Percentiles rank a stretch among this genome's conserved stretches.
Evolutionary conservation across 2,329 filamentous ascomycete genomes (phyloP).

Genomic region (Talaromyces albobiverticillius): DNA sequence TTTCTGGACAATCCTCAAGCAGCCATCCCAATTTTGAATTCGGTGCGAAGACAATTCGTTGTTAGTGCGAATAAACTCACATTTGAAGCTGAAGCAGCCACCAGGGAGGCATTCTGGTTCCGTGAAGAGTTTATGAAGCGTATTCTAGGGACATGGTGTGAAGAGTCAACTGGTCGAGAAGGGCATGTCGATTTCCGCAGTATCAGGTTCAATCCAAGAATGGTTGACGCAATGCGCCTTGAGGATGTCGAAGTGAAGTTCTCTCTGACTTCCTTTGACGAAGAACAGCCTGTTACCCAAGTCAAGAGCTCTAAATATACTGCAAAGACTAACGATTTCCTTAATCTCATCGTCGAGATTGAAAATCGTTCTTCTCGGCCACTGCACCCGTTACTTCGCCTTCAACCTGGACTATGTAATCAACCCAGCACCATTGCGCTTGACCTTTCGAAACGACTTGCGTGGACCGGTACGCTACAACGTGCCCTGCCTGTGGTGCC

Average conservation of each 20-base stretch:
- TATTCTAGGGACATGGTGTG: constrained; percentile 70
- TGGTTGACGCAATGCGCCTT: constrained; percentile 79
- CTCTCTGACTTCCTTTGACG: constrained; percentile 26
- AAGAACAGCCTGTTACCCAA: constrained; percentile 29
- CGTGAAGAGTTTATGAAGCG: constrained; percentile 73
- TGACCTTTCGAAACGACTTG: constrained; percentile 77
- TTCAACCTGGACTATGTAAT: constrained; percentile 74
- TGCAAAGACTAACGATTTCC: constrained; percentile 60
- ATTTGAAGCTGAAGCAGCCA: constrained; percentile 73
- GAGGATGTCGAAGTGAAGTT: constrained; percentile 71
- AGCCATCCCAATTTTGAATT: constrained; percentile 75
- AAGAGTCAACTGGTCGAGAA: constrained; percentile 54
- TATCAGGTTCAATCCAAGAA: constrained; percentile 69
- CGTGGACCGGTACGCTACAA: constrained; percentile 83
- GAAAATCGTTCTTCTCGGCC: constrained; percentile 67
- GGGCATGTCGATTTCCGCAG: constrained; percentile 75
- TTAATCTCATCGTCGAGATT: constrained; percentile 68
- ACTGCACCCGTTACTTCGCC: constrained; percentile 68
- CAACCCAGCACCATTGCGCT: constrained; percentile 70
- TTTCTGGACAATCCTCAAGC: constrained; percentile 74
- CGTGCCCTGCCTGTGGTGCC: constrained; percentile 64
- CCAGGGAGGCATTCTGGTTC: constrained; percentile 87
- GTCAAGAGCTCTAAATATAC: constrained; percentile 47
- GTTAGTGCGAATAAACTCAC: constrained; percentile 77
- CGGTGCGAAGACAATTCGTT: constrained; percentile 87